Evolutionary conservation across 495 filamentous ascomycete species (phyloP).

Genomic region (Lophiostoma macrostomum): DNA sequence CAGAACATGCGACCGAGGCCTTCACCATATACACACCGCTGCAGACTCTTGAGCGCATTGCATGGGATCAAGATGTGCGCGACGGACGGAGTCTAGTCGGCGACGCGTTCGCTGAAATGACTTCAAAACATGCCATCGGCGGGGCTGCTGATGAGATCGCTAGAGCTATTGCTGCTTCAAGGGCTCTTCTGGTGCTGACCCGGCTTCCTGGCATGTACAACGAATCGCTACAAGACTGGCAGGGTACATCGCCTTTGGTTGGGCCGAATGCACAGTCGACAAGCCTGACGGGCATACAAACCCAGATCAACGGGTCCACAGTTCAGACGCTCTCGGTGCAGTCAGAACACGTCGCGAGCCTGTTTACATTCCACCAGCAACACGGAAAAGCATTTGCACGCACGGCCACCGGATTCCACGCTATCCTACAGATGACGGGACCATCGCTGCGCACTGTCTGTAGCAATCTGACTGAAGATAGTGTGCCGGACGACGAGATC

Average conservation of each 20-base stretch:
- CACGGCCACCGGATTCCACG: not conserved
- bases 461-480: not conserved
- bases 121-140: not conserved
- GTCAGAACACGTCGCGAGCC: not conserved
- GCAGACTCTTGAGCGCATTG: not conserved
- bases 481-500: not conserved
- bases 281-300: not conserved
- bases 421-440: not conserved
- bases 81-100: not conserved
- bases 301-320: not conserved
- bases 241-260: too few relatives aligned
- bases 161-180: not conserved
- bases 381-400: not conserved
- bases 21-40: not conserved
- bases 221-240: not conserved
- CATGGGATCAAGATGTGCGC: not conserved
- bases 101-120: too few relatives aligned
- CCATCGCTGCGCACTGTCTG: not conserved
- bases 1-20: not conserved
- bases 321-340: not conserved
- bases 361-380: not conserved
- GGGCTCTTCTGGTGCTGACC: not conserved
- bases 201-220: not conserved
- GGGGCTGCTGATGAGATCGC: not conserved
- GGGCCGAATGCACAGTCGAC: not conserved